phyloP scores from a whole-genome alignment of 129 eudicot genomes.

The Tagetes patula region DNA sequence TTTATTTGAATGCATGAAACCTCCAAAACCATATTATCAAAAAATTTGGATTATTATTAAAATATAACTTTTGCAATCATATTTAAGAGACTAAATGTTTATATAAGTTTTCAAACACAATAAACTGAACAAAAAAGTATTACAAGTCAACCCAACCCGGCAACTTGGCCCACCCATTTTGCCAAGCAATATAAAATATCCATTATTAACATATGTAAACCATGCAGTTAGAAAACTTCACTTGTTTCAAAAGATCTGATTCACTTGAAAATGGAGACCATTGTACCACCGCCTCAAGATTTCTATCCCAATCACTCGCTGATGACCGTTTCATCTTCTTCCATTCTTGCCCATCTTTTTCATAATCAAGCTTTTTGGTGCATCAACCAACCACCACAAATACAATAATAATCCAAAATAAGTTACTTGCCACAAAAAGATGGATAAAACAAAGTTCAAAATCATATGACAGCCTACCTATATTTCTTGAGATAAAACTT shows the following conservation, averaged over 20 bases:
- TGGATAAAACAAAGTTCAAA: background rate
- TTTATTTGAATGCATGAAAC: background rate
- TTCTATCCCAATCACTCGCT: constrained; percentile 59
- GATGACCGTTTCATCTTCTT: constrained; percentile 59
- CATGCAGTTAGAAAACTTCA: constrained; percentile 19
- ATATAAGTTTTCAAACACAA: background rate
- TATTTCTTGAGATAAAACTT: background rate
- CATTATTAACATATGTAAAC: constrained; percentile 13
- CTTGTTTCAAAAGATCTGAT: constrained; percentile 77
- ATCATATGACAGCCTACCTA: constrained; percentile 7
- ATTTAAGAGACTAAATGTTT: background rate
- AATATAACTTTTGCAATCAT: background rate
- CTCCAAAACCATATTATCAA: background rate
- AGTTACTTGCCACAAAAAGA: constrained; percentile 5
- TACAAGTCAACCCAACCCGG: background rate
- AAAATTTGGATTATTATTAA: background rate
- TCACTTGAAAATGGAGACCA: constrained; percentile 97
- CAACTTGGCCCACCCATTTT: background rate
- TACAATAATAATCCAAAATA: constrained; percentile 4
- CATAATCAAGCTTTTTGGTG: constrained; percentile 68
- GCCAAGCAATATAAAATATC: background rate
- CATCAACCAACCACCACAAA: constrained; percentile 13
- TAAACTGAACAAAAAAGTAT: background rate
- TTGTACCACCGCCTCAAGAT: constrained; percentile 61
- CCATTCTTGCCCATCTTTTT: constrained; percentile 51